Conservation (phyloP, 768 basidiomycete genomes). For the Candolleomyces eurysporus region DNA sequence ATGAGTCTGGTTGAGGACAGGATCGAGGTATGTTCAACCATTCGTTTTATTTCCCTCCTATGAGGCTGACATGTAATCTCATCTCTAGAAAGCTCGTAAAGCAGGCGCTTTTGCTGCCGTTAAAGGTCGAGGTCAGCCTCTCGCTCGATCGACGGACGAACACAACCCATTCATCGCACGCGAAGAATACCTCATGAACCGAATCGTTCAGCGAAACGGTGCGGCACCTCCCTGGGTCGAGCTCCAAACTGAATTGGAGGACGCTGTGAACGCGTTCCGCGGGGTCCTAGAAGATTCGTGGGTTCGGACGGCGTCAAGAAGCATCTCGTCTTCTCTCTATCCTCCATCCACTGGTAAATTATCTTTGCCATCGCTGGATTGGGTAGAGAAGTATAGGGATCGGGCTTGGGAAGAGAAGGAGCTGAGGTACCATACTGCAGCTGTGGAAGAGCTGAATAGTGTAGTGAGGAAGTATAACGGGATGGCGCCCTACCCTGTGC, state of each 20-base stretch:
- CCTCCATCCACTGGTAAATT: slow-evolving; percentile 40
- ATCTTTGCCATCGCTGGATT: slow-evolving; percentile 30
- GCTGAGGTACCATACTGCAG: slow-evolving; percentile 62
- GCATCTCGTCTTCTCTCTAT: slow-evolving; percentile 25
- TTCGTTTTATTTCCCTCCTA: background rate
- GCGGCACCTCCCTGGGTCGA: slow-evolving; percentile 87
- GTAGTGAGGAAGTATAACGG: slow-evolving; percentile 79
- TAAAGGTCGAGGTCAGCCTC: slow-evolving; percentile 56
- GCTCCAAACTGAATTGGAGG: slow-evolving; percentile 72
- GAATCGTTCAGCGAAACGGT: slow-evolving; percentile 80
- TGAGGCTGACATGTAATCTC: background rate
- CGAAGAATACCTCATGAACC: slow-evolving; percentile 84
- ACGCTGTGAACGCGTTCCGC: slow-evolving; percentile 59
- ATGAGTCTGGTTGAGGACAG: slow-evolving; percentile 70
- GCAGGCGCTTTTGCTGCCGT: slow-evolving; percentile 73
- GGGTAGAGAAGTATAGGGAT: slow-evolving; percentile 53
- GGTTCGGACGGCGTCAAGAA: slow-evolving; percentile 72
- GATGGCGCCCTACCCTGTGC: slow-evolving; percentile 75
- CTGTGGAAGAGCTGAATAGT: slow-evolving; percentile 69
- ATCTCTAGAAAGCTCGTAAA: slow-evolving; percentile 54
- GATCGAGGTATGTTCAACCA: slow-evolving; percentile 57
- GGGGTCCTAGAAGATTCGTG: slow-evolving; percentile 64
- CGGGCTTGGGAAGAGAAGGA: slow-evolving; percentile 70
- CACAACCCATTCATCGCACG: slow-evolving; percentile 60
- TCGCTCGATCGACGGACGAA: slow-evolving; percentile 37